Conservation (phyloP, 1,139 yeast genomes). For the Pichia sp. region DNA sequence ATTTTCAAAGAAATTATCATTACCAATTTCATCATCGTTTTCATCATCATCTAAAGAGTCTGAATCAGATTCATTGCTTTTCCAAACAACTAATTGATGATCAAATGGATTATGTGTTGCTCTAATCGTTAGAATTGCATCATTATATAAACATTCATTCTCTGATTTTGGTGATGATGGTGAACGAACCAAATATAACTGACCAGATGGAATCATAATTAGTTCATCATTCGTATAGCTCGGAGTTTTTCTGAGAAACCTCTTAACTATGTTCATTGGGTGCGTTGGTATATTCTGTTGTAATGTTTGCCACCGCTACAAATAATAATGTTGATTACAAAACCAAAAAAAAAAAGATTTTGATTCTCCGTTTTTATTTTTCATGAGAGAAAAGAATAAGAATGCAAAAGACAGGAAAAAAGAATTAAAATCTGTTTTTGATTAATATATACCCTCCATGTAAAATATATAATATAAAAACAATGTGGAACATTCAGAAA, state of each 20-base stretch:
- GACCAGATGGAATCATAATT: conserved; percentile 72
- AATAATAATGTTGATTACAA: too few relatives aligned
- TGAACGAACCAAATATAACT: conserved; percentile 63
- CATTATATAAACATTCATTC: conserved; percentile 75
- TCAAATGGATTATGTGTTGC: conserved; percentile 59
- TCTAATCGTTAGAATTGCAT: conserved; percentile 68
- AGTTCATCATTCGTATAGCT: conserved; percentile 52
- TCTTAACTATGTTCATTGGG: conserved; percentile 60
- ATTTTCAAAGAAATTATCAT: conserved; percentile 39
- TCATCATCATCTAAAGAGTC: conserved; percentile 44
- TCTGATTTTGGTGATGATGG: conserved; percentile 83
- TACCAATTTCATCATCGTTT: conserved; percentile 52
- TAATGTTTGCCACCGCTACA: not conserved
- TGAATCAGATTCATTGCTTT: conserved; percentile 47
- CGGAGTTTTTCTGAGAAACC: conserved; percentile 42
- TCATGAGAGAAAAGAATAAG: not conserved
- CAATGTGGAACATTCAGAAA: not conserved
- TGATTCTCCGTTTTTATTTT: too few relatives aligned
- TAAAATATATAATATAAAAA: not conserved
- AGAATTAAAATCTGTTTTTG: not conserved
- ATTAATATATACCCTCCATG: not conserved
- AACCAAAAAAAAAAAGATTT: too few relatives aligned
- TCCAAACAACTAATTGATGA: conserved; percentile 66
- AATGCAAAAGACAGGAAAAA: not conserved
- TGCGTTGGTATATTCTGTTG: not conserved